A percentile compares a stretch with the other conserved stretches of the same genome.
These are phyloP conservation scores for Kandelia obovata DNA, from an alignment of 345 rosid genomes.

Conservation along the genomic window DNA sequence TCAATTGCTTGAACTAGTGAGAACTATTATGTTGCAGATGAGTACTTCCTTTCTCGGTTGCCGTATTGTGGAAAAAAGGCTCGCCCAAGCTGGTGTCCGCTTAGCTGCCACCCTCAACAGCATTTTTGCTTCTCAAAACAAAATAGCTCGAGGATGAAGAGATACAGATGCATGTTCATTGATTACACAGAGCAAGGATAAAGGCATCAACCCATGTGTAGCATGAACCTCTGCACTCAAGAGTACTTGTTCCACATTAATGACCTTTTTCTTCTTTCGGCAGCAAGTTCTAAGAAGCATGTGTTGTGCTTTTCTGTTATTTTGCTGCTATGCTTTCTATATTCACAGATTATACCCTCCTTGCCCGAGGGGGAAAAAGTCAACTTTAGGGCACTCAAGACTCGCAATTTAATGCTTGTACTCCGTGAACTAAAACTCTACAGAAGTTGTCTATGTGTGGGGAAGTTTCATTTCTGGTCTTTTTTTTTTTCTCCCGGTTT, in stretches of 20 bases:
- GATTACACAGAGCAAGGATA: constrained; percentile 30
- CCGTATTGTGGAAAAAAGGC: constrained; percentile 78
- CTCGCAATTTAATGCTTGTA: constrained; percentile 48
- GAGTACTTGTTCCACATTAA: constrained; percentile 1
- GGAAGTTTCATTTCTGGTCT: constrained; percentile 3
- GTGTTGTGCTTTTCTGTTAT: neutral
- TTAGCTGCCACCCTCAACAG: constrained; percentile 76
- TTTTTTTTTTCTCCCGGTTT: no score
- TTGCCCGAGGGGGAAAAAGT: constrained; percentile 20
- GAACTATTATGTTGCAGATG: constrained; percentile 39
- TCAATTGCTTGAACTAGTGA: constrained; percentile 6
- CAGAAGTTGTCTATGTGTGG: no score
- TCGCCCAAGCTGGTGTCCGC: constrained; percentile 84
- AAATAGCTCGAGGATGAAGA: constrained; percentile 42
- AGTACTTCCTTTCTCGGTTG: constrained; percentile 76
- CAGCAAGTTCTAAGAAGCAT: constrained; percentile 16
- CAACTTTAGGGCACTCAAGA: constrained; percentile 25
- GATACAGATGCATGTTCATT: neutral
- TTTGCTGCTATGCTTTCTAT: constrained; percentile 8
- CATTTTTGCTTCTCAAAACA: constrained; percentile 44
- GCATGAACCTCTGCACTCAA: neutral
- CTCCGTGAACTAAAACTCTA: constrained; percentile 33
- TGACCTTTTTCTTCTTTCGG: neutral
- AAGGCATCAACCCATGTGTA: constrained; percentile 19
- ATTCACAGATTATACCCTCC: constrained; percentile 35